Percentiles rank a stretch among this genome's conserved stretches.
Evolutionary conservation across 2,329 filamentous ascomycete genomes (phyloP).

Genomic region (Grosmannia clavigera): DNA sequence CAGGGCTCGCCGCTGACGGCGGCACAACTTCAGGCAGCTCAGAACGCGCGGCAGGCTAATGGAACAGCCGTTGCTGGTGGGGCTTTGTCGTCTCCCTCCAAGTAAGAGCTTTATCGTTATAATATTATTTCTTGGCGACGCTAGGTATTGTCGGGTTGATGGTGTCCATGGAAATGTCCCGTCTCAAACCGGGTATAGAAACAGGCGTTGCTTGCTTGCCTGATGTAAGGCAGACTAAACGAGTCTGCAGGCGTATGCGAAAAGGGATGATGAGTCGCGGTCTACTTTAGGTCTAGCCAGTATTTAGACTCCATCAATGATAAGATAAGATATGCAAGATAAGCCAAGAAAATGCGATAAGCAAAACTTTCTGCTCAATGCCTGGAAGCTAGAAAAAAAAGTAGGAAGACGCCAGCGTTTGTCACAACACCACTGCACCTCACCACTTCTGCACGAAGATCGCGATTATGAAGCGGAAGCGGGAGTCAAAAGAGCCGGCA

Average conservation of each 20-base stretch:
- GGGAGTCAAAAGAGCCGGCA: conserved; percentile 4
- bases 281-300: not conserved
- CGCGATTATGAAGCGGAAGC: conserved; percentile 9
- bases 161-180: not conserved
- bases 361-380: conserved; percentile 1
- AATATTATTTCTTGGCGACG: not conserved
- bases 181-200: not conserved
- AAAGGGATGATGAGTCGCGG: not conserved
- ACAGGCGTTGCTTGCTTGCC: not conserved
- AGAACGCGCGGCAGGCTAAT: conserved; percentile 4
- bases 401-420: not conserved
- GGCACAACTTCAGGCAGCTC: conserved; percentile 3
- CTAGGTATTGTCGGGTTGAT: not conserved
- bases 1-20: conserved; percentile 5
- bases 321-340: conserved; percentile 5
- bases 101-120: not conserved
- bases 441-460: not conserved
- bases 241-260: not conserved
- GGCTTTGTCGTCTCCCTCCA: not conserved
- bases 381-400: not conserved
- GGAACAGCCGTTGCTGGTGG: conserved; percentile 1
- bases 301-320: not conserved
- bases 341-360: conserved; percentile 3
- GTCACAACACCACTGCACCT: not conserved
- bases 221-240: not conserved